Evolutionary conservation across 2,329 filamentous ascomycete species (phyloP), one percentile per base, ranked within the genome.

Genomic region (Calonectria crousiana): DNA sequence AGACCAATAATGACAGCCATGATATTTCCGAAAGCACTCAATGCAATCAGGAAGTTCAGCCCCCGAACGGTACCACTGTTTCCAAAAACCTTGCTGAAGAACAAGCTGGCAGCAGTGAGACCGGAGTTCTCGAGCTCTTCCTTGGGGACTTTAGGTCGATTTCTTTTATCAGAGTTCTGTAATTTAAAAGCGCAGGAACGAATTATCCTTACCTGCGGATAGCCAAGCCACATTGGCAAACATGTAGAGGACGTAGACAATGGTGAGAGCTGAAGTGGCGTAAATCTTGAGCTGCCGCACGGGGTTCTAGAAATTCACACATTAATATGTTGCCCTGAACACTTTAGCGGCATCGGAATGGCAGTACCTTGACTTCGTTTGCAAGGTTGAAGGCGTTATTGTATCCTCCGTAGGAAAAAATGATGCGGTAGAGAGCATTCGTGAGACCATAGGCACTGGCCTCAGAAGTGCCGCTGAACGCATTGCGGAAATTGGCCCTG

Each of bases 191-290:
- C 20, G 32, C 30, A 16, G 14, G 13, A 4, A 20, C n/a, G 2
- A 3, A 16, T 3, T 32, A 11, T 67, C 3, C 70, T 68, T n/a
- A 68, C 70, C 70, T 8, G 70, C 70, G 44, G 70, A 23, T 2
- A 72, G 34, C 64, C 65, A 72, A 38, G 70, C 70, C 8, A 72
- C 70, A 23, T 72, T 72, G 14, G 70, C 70, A 68, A 72, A 72
- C 53, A 72, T 64, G 20, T 72, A 72, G 1, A 72, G 53, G 13
- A 72, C 9, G 30, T 72, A 72, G 47, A 72, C 70, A 13, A 67
- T 68, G 20, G 70, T 72, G 18, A 72, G 64, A 26, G 70, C 70
- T 6, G 70, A 32, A 10, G 70, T 72, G 56, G 70, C 70, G 49
- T 72, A 72, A 6, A 68, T 72, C 53, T 72, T 72, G 28, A 73